Conservation (phyloP, 495 filamentous ascomycete genomes). For the Trypethelium eluteriae region DNA sequence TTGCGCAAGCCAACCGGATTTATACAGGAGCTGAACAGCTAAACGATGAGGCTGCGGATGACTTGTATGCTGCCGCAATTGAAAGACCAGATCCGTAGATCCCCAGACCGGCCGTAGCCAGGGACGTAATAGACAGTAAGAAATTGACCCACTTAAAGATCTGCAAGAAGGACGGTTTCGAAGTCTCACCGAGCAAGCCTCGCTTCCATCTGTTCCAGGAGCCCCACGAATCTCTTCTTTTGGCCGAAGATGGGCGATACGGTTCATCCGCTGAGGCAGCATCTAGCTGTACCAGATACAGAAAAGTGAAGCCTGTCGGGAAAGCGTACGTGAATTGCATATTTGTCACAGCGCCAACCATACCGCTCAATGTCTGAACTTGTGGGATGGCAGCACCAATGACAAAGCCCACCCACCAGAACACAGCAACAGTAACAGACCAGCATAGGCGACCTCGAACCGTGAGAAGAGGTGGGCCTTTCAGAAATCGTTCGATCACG, state of each 20-base stretch:
- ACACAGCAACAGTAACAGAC: constrained; percentile 16
- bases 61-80: constrained; percentile 21
- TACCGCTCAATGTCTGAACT: constrained; percentile 27
- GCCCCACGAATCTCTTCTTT: constrained; percentile 15
- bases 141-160: constrained; percentile 21
- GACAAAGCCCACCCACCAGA: constrained; percentile 22
- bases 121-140: constrained; percentile 14
- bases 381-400: constrained; percentile 21
- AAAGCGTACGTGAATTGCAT: constrained; percentile 48
- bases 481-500: constrained; percentile 38
- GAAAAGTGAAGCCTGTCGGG: constrained; percentile 31
- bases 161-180: constrained; percentile 12
- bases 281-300: constrained; percentile 22
- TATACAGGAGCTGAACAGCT: constrained; percentile 20
- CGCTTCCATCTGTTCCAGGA: constrained; percentile 18
- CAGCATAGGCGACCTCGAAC: constrained; percentile 18
- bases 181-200: constrained; percentile 15
- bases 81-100: constrained; percentile 22
- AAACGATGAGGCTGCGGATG: constrained; percentile 18
- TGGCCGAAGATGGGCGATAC: constrained; percentile 10
- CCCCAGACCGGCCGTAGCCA: constrained; percentile 20
- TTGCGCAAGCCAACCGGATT: not conserved
- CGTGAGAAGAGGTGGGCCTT: constrained; percentile 20
- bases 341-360: constrained; percentile 45
- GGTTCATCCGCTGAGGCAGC: constrained; percentile 15